phyloP scores from a whole-genome alignment of 2,329 filamentous ascomycete species.

The Botrytis elliptica region DNA sequence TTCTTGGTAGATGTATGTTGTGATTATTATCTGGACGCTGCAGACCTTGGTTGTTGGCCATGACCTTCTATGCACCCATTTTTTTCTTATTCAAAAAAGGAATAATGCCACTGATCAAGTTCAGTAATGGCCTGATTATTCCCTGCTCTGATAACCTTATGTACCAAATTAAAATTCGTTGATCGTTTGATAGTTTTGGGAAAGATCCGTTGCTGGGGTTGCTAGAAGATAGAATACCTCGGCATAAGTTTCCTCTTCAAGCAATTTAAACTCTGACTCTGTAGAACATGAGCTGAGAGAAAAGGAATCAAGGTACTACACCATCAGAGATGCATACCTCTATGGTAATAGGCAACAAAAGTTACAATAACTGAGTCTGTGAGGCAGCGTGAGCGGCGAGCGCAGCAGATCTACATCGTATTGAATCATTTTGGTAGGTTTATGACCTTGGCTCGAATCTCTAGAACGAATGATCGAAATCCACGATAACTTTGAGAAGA shows the following conservation, averaged over 20 bases:
- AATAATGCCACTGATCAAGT: background rate
- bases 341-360: constrained; percentile 2
- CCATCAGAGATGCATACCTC: background rate
- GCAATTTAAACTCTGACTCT: background rate
- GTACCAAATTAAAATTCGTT: background rate
- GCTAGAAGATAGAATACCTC: constrained; percentile 1
- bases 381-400: background rate
- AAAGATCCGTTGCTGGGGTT: constrained; percentile 14
- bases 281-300: constrained; percentile 4
- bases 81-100: background rate
- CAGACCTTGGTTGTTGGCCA: constrained; percentile 9
- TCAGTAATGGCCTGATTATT: constrained; percentile 14
- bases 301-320: background rate
- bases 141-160: background rate
- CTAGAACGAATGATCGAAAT: constrained; percentile 18
- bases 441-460: constrained; percentile 15
- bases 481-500: constrained; percentile 16
- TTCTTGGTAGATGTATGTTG: constrained; percentile 14
- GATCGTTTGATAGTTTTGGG: background rate
- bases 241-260: background rate
- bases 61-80: background rate
- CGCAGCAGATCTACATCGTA: constrained; percentile 13
- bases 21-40: background rate
- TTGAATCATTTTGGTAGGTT: constrained; percentile 14
- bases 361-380: constrained; percentile 5